phyloP scores from a whole-genome alignment of 1,139 yeast species.

The Dujonia santamariae region DNA sequence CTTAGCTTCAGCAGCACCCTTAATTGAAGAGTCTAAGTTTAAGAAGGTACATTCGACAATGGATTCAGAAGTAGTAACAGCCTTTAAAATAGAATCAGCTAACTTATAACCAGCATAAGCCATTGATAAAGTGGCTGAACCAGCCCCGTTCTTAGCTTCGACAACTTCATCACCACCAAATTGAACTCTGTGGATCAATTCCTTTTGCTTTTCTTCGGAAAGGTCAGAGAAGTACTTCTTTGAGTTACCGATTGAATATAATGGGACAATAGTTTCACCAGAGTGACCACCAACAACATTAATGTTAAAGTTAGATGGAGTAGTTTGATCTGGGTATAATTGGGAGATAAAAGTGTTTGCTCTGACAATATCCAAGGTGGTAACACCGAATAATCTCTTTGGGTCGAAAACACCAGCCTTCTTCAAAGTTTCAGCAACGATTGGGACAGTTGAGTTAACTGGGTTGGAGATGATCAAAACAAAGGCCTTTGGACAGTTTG shows the following conservation, averaged over 20 bases:
- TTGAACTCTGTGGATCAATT: conserved; percentile 54
- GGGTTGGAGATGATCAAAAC: conserved; percentile 72
- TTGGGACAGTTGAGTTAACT: conserved; percentile 72
- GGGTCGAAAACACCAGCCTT: conserved; percentile 62
- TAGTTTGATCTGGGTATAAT: conserved; percentile 33
- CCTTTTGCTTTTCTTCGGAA: conserved; percentile 45
- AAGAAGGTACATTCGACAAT: conserved; percentile 60
- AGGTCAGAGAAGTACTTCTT: conserved; percentile 46
- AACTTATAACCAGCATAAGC: conserved; percentile 74
- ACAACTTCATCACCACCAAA: conserved; percentile 82
- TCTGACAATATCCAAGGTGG: conserved; percentile 68
- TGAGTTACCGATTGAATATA: conserved; percentile 55
- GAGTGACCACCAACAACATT: conserved; percentile 77
- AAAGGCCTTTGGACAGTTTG: conserved; percentile 58
- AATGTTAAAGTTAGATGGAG: conserved; percentile 44
- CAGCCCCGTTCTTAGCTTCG: conserved; percentile 72
- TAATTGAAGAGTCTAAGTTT: conserved; percentile 37
- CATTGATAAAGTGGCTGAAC: conserved; percentile 77
- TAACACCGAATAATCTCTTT: conserved; percentile 65
- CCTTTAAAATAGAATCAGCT: conserved; percentile 48
- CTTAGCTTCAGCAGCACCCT: conserved; percentile 47
- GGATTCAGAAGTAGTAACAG: conserved; percentile 23
- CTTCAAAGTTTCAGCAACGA: conserved; percentile 69
- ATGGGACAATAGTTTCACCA: conserved; percentile 72
- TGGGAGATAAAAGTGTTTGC: conserved; percentile 63